Conservation (phyloP, 306 rosid genomes). For the Rosa chinensis region DNA sequence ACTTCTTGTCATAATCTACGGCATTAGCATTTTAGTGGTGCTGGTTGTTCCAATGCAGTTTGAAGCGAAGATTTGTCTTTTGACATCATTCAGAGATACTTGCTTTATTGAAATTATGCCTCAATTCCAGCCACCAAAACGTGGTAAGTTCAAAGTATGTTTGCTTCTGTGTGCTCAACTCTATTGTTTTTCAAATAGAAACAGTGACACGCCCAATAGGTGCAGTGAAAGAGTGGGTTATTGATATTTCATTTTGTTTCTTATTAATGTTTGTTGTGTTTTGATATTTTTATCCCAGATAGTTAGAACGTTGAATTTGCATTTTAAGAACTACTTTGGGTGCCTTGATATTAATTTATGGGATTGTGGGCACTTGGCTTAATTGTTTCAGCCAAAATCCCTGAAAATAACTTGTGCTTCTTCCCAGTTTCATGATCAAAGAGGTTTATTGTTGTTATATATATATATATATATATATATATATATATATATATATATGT, state of each 20-base stretch:
- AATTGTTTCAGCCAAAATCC: no score
- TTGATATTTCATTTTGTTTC: neutral
- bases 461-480: no score
- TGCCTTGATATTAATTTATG: no score
- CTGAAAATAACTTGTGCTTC: no score
- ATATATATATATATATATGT: no score
- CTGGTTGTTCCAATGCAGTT: constrained; percentile 54
- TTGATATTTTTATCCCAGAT: neutral
- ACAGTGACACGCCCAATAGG: neutral
- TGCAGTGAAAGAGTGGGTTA: neutral
- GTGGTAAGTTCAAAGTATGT: constrained; percentile 48
- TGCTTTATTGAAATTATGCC: constrained; percentile 83
- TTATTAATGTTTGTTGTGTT: neutral
- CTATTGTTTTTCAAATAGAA: neutral
- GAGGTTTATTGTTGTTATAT: no score
- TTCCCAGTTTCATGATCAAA: no score
- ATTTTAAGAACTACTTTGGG: no score
- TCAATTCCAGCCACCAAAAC: constrained; percentile 51
- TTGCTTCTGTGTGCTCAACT: constrained; percentile 7
- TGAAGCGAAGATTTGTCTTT: constrained; percentile 80
- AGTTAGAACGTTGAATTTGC: neutral
- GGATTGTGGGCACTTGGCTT: no score
- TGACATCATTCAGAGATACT: constrained; percentile 88
- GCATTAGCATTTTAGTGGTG: constrained; percentile 7
- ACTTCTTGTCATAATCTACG: constrained; percentile 13